phyloP scores from a whole-genome alignment of 371 early-diverging fungal genomes.

The Apophysomyces ossiformis region DNA sequence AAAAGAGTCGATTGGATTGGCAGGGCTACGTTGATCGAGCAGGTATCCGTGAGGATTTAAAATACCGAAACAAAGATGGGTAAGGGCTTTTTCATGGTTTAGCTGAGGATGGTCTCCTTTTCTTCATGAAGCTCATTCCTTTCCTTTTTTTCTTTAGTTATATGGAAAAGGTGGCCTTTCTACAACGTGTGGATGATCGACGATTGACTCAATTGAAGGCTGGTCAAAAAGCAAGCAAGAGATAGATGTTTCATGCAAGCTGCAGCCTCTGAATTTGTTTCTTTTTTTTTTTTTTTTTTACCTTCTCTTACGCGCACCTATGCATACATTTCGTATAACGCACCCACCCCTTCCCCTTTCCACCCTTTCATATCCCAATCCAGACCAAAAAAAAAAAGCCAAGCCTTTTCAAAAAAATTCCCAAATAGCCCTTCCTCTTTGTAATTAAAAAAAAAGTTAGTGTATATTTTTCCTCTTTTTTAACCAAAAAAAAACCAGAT shows the following conservation, averaged over 20 bases:
- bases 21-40: slow-evolving; percentile 66
- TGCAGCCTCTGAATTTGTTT: neutral
- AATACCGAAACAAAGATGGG: slow-evolving; percentile 74
- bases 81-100: slow-evolving; percentile 20
- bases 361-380: neutral
- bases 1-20: slow-evolving; percentile 77
- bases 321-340: neutral
- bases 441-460: too few relatives aligned
- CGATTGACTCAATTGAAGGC: slow-evolving; percentile 49
- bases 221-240: slow-evolving; percentile 39
- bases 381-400: neutral
- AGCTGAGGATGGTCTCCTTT: neutral
- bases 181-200: slow-evolving; percentile 63
- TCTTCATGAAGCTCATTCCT: neutral
- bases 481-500: too few relatives aligned
- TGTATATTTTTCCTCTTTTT: too few relatives aligned
- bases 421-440: too few relatives aligned
- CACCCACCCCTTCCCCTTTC: too few relatives aligned
- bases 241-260: slow-evolving; percentile 13
- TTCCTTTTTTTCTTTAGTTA: slow-evolving; percentile 28
- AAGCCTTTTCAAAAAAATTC: neutral
- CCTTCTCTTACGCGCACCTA: neutral
- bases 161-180: slow-evolving; percentile 67
- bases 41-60: slow-evolving; percentile 69
- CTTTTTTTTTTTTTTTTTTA: neutral